Percentiles rank a stretch among this genome's conserved stretches.
These are phyloP conservation scores for Taiozyma sp. DNA, from an alignment of 1,139 yeast species.

Conservation along the genomic window DNA sequence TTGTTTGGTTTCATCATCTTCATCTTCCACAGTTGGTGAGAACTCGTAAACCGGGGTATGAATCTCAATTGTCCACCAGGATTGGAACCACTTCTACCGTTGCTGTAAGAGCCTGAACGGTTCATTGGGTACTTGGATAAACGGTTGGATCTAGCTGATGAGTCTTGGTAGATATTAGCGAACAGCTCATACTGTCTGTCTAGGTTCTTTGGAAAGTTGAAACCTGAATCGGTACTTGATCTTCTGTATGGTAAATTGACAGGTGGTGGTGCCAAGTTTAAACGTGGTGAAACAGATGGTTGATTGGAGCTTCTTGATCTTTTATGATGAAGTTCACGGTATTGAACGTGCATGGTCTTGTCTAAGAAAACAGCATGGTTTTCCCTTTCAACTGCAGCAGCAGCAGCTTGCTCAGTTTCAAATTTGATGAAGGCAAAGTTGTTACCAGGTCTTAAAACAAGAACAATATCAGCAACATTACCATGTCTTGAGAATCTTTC, in stretches of 20 bases:
- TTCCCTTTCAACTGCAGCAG: conserved; percentile 75
- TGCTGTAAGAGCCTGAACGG: conserved; percentile 21
- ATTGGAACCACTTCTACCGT: conserved; percentile 5
- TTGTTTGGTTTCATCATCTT: conserved; percentile 1
- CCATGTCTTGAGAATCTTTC: conserved; percentile 69
- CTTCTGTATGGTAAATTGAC: conserved; percentile 47
- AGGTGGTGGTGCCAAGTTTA: conserved; percentile 71
- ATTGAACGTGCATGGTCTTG: conserved; percentile 80
- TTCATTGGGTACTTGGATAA: conserved; percentile 4
- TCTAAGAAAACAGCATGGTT: conserved; percentile 71
- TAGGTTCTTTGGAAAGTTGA: conserved; percentile 6
- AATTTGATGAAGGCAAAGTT: conserved; percentile 71
- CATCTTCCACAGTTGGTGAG: conserved; percentile 1
- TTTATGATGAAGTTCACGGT: conserved; percentile 52
- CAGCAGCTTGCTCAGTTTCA: conserved; percentile 64
- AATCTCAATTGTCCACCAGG: conserved; percentile 3
- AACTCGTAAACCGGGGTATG: conserved; percentile 8
- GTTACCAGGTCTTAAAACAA: conserved; percentile 43
- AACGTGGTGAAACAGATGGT: conserved; percentile 30
- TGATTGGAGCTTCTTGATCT: conserved; percentile 12
- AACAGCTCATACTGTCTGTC: conserved; percentile 14
- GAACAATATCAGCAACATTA: conserved; percentile 41
- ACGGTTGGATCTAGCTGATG: conserved; percentile 6
- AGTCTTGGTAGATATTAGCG: conserved; percentile 2
- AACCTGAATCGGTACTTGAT: conserved; percentile 27